phyloP scores from a whole-genome alignment of 495 filamentous ascomycete species.

The Trypethelium eluteriae region DNA sequence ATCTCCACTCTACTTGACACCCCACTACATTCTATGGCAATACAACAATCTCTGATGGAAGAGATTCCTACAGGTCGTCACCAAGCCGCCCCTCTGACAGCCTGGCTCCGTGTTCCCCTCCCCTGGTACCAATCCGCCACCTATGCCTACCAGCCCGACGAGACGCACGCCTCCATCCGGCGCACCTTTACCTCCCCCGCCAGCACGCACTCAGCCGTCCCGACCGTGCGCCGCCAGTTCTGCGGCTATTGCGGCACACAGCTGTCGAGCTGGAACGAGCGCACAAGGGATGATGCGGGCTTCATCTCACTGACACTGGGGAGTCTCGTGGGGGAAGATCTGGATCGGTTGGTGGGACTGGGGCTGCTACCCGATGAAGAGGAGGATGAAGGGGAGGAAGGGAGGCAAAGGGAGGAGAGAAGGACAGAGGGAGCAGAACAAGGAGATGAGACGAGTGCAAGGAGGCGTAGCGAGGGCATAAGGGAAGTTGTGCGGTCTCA shows the following conservation, averaged over 20 bases:
- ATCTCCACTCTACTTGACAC: conserved; percentile 1
- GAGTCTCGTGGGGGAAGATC: conserved; percentile 56
- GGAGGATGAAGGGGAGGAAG: conserved; percentile 35
- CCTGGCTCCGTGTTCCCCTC: conserved; percentile 75
- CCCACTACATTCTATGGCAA: background rate
- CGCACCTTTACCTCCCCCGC: conserved; percentile 59
- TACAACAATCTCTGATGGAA: background rate
- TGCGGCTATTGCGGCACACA: conserved; percentile 86
- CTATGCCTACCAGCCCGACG: conserved; percentile 66
- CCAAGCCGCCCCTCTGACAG: conserved; percentile 61
- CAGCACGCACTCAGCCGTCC: conserved; percentile 30
- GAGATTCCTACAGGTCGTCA: conserved; percentile 45
- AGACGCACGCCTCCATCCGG: conserved; percentile 63
- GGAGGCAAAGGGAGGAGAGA: conserved; percentile 16
- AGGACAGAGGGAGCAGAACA: conserved; percentile 31
- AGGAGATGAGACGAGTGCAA: conserved; percentile 36
- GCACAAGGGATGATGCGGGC: conserved; percentile 57
- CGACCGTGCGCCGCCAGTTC: conserved; percentile 57
- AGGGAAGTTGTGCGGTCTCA: background rate
- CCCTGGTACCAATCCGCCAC: conserved; percentile 64
- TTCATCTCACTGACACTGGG: conserved; percentile 69
- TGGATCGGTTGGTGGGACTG: conserved; percentile 60
- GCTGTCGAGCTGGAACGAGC: conserved; percentile 71
- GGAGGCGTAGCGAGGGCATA: conserved; percentile 15
- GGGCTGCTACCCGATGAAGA: conserved; percentile 51